A percentile compares a stretch with the other conserved stretches of the same genome.
These are phyloP conservation scores for Tetradesmus lagerheimii DNA, from an alignment of 139 green algal genomes.

Conservation along the genomic window DNA sequence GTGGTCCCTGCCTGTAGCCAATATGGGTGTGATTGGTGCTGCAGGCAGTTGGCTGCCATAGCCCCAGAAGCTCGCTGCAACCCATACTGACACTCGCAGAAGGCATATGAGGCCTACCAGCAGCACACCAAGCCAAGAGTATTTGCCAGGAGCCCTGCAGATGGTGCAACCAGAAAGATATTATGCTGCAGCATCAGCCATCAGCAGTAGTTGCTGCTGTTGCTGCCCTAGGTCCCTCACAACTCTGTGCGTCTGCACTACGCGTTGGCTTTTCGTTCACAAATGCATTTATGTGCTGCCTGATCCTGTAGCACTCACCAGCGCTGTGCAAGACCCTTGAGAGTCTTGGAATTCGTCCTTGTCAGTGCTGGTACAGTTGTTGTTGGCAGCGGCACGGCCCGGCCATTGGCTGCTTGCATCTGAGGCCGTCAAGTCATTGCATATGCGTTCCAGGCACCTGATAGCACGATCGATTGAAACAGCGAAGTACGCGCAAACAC, in stretches of 20 bases:
- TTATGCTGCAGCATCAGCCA: neutral
- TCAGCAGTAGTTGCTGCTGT: neutral
- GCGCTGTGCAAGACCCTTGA: neutral
- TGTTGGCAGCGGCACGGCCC: neutral
- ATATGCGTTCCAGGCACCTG: neutral
- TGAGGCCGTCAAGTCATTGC: neutral
- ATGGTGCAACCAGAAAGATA: neutral
- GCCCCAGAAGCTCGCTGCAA: neutral
- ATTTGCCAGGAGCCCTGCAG: neutral
- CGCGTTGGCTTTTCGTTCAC: too few relatives aligned
- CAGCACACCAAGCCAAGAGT: neutral
- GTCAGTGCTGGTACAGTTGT: neutral
- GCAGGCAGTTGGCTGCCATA: neutral
- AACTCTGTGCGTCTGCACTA: too few relatives aligned
- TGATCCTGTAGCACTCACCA: neutral
- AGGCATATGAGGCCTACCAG: neutral
- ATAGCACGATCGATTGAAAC: too few relatives aligned
- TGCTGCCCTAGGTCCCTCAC: too few relatives aligned
- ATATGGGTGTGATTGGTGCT: neutral
- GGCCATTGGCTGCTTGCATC: slow-evolving; percentile 13
- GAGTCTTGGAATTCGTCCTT: slow-evolving; percentile 10
- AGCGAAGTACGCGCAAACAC: too few relatives aligned
- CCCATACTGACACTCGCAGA: neutral
- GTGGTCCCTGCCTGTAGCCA: slow-evolving; percentile 16
- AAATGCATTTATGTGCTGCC: too few relatives aligned